Conservation (phyloP, 2,329 filamentous ascomycete species). For the Colletotrichum spinosum region DNA sequence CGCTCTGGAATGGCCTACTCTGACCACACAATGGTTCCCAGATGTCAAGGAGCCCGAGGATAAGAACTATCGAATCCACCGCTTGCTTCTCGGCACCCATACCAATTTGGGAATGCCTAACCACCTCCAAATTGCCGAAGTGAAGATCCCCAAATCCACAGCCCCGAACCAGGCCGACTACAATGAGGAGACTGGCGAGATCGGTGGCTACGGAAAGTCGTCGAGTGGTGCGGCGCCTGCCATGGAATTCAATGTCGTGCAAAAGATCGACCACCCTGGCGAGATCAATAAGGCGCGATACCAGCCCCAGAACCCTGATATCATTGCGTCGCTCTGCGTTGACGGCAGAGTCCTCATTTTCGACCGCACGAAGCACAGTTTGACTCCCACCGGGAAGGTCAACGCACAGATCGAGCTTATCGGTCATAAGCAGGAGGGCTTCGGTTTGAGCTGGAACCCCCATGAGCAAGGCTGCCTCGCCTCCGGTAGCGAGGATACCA, state of each 20-base stretch:
- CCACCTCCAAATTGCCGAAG: constrained; percentile 93
- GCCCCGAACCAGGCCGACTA: constrained; percentile 84
- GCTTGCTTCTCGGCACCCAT: constrained; percentile 93
- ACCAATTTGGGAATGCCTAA: constrained; percentile 88
- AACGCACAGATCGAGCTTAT: constrained; percentile 86
- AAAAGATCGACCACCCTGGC: constrained; percentile 95
- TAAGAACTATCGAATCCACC: constrained; percentile 88
- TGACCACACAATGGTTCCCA: constrained; percentile 98
- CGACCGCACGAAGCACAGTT: constrained; percentile 93
- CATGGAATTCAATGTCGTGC: constrained; percentile 91
- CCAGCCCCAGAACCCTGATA: constrained; percentile 95
- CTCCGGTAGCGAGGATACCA: constrained; percentile 92
- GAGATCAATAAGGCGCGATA: constrained; percentile 99
- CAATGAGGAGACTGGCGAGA: constrained; percentile 91
- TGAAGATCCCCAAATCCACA: constrained; percentile 87
- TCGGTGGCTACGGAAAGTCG: constrained; percentile 90
- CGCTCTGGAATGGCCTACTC: constrained; percentile 95
- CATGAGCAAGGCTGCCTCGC: constrained; percentile 84
- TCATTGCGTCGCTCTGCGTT: constrained; percentile 92
- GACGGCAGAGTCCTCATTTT: constrained; percentile 92
- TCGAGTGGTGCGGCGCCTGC: constrained; percentile 67
- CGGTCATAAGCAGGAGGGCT: constrained; percentile 90
- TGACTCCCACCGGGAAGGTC: constrained; percentile 77
- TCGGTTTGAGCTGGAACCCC: constrained; percentile 93
- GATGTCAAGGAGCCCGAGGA: constrained; percentile 90